phyloP scores from a whole-genome alignment of 495 filamentous ascomycete genomes.

The Annulohypoxylon nitens region DNA sequence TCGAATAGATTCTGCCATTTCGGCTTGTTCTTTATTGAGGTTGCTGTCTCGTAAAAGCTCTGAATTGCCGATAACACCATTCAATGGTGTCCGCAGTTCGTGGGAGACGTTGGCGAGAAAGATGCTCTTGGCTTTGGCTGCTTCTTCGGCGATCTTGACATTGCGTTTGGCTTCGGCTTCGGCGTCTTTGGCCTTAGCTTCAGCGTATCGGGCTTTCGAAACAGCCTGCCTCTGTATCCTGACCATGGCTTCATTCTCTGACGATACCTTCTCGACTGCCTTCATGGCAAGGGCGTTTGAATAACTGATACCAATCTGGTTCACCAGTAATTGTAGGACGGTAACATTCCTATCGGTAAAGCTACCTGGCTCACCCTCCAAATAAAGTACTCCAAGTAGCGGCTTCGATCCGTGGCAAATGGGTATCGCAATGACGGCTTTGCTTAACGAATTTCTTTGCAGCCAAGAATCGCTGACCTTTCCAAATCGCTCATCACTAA shows the following conservation, averaged over 20 bases:
- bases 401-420: constrained; percentile 82
- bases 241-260: constrained; percentile 87
- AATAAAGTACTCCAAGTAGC: constrained; percentile 85
- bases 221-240: constrained; percentile 86
- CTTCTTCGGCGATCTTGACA: constrained; percentile 90
- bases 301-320: constrained; percentile 89
- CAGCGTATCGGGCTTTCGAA: constrained; percentile 80
- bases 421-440: constrained; percentile 86
- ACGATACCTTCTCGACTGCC: constrained; percentile 80
- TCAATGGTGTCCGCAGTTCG: constrained; percentile 86
- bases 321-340: constrained; percentile 86
- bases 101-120: constrained; percentile 95
- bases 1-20: constrained; percentile 91
- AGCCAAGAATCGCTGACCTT: constrained; percentile 81
- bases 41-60: constrained; percentile 84
- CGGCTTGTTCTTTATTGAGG: constrained; percentile 84
- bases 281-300: constrained; percentile 90
- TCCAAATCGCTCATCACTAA: constrained; percentile 88
- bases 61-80: constrained; percentile 90
- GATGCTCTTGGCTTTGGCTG: constrained; percentile 89
- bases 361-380: constrained; percentile 85
- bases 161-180: constrained; percentile 88
- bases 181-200: constrained; percentile 84
- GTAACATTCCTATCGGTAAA: constrained; percentile 91
- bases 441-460: constrained; percentile 74